phyloP scores from a whole-genome alignment of 2,329 filamentous ascomycete species.

The Nothophoma quercina region DNA sequence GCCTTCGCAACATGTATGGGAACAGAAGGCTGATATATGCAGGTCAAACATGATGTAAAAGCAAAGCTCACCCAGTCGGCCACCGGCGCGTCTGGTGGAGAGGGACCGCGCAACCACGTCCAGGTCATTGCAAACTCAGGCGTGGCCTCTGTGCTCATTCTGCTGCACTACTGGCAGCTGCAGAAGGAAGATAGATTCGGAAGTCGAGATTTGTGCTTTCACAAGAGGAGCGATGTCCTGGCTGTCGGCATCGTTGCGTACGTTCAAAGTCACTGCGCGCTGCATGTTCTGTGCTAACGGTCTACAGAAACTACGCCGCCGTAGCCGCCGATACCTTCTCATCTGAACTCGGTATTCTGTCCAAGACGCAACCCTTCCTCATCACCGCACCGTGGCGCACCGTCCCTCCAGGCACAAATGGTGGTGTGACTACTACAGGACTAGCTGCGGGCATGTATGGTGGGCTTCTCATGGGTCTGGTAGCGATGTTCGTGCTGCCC shows the following conservation, averaged over 20 bases:
- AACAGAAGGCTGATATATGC: constrained; percentile 4
- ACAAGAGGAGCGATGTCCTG: constrained; percentile 49
- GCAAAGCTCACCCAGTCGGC: constrained; percentile 80
- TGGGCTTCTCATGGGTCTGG: constrained; percentile 72
- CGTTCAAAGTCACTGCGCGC: constrained; percentile 6
- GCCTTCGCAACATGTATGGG: not conserved
- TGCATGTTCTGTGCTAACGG: constrained; percentile 43
- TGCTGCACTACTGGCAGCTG: constrained; percentile 59
- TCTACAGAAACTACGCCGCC: constrained; percentile 81
- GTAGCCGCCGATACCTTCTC: constrained; percentile 94
- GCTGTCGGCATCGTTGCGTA: constrained; percentile 59
- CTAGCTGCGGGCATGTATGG: constrained; percentile 77
- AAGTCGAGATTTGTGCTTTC: constrained; percentile 50
- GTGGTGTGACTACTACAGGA: constrained; percentile 81
- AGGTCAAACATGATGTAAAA: constrained; percentile 90
- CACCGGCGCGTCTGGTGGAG: constrained; percentile 75
- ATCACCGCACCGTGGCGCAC: constrained; percentile 82
- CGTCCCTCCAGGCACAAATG: constrained; percentile 92
- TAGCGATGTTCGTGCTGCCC: constrained; percentile 72
- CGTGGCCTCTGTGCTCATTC: constrained; percentile 72
- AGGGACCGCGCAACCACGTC: constrained; percentile 81
- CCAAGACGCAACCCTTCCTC: constrained; percentile 76
- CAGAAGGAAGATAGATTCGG: constrained; percentile 43
- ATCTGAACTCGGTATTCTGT: constrained; percentile 92
- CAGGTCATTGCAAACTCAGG: constrained; percentile 92